phyloP scores from a whole-genome alignment of 2,329 filamentous ascomycete genomes.

The Fusarium torulosum region DNA sequence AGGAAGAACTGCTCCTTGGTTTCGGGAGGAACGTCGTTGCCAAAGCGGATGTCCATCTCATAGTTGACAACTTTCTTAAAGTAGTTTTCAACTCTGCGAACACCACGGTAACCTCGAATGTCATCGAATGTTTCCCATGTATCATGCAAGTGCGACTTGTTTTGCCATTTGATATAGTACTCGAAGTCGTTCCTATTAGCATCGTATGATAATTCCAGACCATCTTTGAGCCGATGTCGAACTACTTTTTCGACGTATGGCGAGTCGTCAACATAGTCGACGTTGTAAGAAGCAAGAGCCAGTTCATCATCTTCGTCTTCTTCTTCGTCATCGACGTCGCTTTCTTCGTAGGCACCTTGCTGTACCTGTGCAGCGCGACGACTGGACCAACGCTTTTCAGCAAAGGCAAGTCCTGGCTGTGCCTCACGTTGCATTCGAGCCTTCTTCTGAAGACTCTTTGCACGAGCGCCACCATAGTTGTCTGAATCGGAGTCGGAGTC shows the following conservation, averaged over 20 bases:
- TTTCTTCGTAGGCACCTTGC: slow-evolving; percentile 73
- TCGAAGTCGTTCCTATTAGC: slow-evolving; percentile 82
- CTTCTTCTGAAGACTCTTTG: slow-evolving; percentile 78
- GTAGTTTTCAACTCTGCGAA: slow-evolving; percentile 94
- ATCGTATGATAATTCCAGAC: slow-evolving; percentile 69
- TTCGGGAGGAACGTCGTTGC: slow-evolving; percentile 82
- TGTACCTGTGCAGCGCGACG: slow-evolving; percentile 82
- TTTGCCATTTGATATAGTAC: slow-evolving; percentile 96
- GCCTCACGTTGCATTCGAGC: slow-evolving; percentile 79
- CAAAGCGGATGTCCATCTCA: slow-evolving; percentile 81
- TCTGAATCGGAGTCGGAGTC: slow-evolving; percentile 79
- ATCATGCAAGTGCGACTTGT: slow-evolving; percentile 92
- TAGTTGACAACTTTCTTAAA: slow-evolving; percentile 84
- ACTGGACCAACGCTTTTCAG: slow-evolving; percentile 92
- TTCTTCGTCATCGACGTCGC: slow-evolving; percentile 73
- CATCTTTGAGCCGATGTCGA: slow-evolving; percentile 84
- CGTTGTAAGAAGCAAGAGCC: slow-evolving; percentile 74
- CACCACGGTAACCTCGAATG: slow-evolving; percentile 82
- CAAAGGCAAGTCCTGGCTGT: slow-evolving; percentile 73
- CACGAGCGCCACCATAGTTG: slow-evolving; percentile 82
- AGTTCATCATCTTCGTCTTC: slow-evolving; percentile 73
- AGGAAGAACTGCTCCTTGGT: slow-evolving; percentile 94
- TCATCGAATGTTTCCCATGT: slow-evolving; percentile 89
- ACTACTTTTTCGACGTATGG: slow-evolving; percentile 93
- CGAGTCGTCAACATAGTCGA: slow-evolving; percentile 78